These are phyloP conservation scores for Saccharomycopsis sp. DNA, from an alignment of 805 yeast genomes.

Conservation along the genomic window DNA sequence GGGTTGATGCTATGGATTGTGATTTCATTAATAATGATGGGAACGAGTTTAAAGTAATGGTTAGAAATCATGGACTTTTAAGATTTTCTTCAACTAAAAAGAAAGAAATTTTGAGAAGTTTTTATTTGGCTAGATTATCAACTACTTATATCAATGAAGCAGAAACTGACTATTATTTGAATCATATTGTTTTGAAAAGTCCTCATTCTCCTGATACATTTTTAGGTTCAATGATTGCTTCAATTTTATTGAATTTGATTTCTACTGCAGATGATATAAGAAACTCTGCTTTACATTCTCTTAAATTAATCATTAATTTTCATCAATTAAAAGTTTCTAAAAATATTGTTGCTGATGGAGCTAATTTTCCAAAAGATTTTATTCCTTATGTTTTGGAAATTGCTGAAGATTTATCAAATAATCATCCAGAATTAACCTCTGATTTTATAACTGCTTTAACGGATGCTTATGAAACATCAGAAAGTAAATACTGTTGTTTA, in stretches of 20 bases:
- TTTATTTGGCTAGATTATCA: conserved; percentile 12
- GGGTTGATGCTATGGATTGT: conserved; percentile 9
- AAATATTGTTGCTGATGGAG: conserved; percentile 34
- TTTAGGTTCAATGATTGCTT: conserved; percentile 14
- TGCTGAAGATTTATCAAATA: conserved; percentile 35
- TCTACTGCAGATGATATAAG: conserved; percentile 23
- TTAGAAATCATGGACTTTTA: conserved; percentile 6
- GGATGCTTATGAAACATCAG: conserved; percentile 34
- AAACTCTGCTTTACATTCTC: conserved; percentile 13
- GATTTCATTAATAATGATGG: conserved; percentile 10
- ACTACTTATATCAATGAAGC: background rate
- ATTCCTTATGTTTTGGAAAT: conserved; percentile 40
- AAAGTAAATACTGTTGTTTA: conserved; percentile 13
- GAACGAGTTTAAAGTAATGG: conserved; percentile 10
- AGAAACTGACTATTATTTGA: background rate
- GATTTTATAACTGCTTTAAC: conserved; percentile 38
- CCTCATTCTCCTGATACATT: conserved; percentile 9
- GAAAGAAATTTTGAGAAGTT: conserved; percentile 5
- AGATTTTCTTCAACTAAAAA: conserved; percentile 11
- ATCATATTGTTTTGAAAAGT: background rate
- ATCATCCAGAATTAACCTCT: conserved; percentile 40
- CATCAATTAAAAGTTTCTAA: conserved; percentile 38
- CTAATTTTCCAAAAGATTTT: conserved; percentile 47
- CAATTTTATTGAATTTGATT: conserved; percentile 12
- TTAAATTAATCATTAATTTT: conserved; percentile 26